Conservation (phyloP, 306 rosid genomes). For the Vachellia pachyceras region DNA sequence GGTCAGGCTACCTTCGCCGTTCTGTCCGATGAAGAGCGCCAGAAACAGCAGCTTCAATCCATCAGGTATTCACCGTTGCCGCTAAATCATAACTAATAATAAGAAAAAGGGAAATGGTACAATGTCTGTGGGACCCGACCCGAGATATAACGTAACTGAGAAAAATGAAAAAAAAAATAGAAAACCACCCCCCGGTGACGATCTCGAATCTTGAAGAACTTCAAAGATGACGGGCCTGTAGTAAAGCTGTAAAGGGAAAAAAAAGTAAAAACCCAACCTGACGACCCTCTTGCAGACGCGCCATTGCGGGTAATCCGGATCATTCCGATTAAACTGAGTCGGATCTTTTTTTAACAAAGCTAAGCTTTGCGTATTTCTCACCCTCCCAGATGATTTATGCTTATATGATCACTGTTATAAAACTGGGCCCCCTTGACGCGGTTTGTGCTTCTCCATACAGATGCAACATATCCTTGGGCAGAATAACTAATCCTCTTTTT, state of each 20-base stretch:
- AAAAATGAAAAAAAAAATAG: not conserved
- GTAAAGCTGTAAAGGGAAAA: too few relatives aligned
- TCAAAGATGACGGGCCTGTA: not conserved
- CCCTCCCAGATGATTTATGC: too few relatives aligned
- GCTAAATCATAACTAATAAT: not conserved
- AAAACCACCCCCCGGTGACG: not conserved
- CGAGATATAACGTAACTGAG: not conserved
- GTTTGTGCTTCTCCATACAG: not conserved
- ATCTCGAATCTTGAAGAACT: not conserved
- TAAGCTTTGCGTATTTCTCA: too few relatives aligned
- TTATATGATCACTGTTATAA: not conserved
- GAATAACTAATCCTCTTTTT: not conserved
- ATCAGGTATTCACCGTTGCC: constrained; percentile 55
- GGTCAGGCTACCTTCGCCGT: constrained; percentile 41
- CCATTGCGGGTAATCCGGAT: not conserved
- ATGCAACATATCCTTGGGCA: not conserved
- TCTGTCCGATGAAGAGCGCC: constrained; percentile 66
- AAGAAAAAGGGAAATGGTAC: not conserved
- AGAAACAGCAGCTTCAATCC: constrained; percentile 75
- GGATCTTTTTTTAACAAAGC: not conserved
- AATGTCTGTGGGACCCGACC: not conserved
- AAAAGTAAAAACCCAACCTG: too few relatives aligned
- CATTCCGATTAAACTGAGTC: not conserved
- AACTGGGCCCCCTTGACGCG: not conserved
- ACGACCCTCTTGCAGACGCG: not conserved